Conservation (phyloP, 495 filamentous ascomycete genomes). For the Hamigera avellanea region DNA sequence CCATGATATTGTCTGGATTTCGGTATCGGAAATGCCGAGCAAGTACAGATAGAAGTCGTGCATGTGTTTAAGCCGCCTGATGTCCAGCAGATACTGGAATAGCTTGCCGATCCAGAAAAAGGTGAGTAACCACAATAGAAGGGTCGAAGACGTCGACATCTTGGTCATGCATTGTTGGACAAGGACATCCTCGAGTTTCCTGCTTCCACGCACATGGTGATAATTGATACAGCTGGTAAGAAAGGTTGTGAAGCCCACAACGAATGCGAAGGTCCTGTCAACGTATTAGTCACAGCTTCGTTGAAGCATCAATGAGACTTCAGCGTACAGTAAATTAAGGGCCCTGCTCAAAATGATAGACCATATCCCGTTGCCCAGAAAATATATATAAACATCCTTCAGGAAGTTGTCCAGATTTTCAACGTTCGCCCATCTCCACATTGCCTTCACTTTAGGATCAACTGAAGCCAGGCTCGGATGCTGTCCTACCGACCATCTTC, state of each 20-base stretch:
- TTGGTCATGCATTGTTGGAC: slow-evolving; percentile 74
- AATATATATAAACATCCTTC: slow-evolving; percentile 84
- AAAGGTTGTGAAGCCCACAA: slow-evolving; percentile 76
- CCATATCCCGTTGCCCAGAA: slow-evolving; percentile 74
- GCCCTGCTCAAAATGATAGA: slow-evolving; percentile 65
- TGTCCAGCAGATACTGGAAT: slow-evolving; percentile 62
- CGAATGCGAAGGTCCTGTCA: slow-evolving; percentile 56
- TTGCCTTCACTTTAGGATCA: slow-evolving; percentile 69
- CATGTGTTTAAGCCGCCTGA: slow-evolving; percentile 62
- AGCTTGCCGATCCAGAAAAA: slow-evolving; percentile 78
- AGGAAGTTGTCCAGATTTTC: slow-evolving; percentile 87
- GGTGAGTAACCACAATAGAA: slow-evolving; percentile 76
- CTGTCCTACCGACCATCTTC: slow-evolving; percentile 23
- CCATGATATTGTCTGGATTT: slow-evolving; percentile 96
- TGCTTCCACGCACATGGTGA: slow-evolving; percentile 57
- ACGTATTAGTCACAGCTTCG: slow-evolving; percentile 4
- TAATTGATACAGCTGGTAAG: slow-evolving; percentile 85
- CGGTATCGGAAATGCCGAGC: slow-evolving; percentile 74
- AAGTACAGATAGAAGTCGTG: slow-evolving; percentile 85
- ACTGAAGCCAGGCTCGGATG: slow-evolving; percentile 35
- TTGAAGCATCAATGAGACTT: slow-evolving; percentile 19
- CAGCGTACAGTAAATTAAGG: slow-evolving; percentile 69
- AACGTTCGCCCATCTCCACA: slow-evolving; percentile 95
- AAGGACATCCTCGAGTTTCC: slow-evolving; percentile 62
- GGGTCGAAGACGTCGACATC: slow-evolving; percentile 70